These are phyloP conservation scores for Sporothrix phasma DNA, from an alignment of 2,329 filamentous ascomycete species.

Conservation along the genomic window DNA sequence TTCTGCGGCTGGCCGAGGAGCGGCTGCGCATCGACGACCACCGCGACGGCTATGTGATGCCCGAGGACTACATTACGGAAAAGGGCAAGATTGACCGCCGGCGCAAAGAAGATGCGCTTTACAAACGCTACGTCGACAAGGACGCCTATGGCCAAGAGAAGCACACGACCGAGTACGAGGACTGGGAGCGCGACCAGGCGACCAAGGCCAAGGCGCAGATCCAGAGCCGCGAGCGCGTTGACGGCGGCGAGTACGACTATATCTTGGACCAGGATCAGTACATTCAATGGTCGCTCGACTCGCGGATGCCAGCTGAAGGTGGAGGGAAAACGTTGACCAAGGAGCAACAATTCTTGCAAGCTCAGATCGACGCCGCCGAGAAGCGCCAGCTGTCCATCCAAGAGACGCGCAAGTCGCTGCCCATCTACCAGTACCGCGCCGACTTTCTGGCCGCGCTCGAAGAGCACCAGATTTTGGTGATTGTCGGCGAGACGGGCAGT, in stretches of 20 bases:
- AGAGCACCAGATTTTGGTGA: conserved; percentile 76
- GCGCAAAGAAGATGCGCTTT: conserved; percentile 81
- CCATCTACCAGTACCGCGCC: conserved; percentile 80
- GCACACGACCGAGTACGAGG: conserved; percentile 86
- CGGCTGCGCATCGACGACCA: conserved; percentile 82
- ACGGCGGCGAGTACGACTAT: conserved; percentile 81
- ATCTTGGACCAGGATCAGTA: conserved; percentile 85
- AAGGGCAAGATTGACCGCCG: conserved; percentile 81
- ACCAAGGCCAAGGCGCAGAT: conserved; percentile 84
- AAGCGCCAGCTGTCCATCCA: conserved; percentile 81
- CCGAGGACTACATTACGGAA: conserved; percentile 90
- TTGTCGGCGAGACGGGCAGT: conserved; percentile 89
- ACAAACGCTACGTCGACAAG: conserved; percentile 79
- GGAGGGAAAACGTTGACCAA: conserved; percentile 47
- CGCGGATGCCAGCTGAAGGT: conserved; percentile 59
- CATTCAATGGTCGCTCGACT: conserved; percentile 74
- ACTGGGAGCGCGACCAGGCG: conserved; percentile 89
- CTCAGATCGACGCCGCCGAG: conserved; percentile 80
- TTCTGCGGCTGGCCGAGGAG: conserved; percentile 73
- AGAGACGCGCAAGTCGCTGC: conserved; percentile 80
- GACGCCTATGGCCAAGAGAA: conserved; percentile 82
- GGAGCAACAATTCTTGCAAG: conserved; percentile 68
- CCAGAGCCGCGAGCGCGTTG: conserved; percentile 59
- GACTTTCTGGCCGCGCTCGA: conserved; percentile 79
- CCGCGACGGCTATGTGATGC: conserved; percentile 83